phyloP scores from a whole-genome alignment of 306 rosid genomes.

The Inga leiocalycina region DNA sequence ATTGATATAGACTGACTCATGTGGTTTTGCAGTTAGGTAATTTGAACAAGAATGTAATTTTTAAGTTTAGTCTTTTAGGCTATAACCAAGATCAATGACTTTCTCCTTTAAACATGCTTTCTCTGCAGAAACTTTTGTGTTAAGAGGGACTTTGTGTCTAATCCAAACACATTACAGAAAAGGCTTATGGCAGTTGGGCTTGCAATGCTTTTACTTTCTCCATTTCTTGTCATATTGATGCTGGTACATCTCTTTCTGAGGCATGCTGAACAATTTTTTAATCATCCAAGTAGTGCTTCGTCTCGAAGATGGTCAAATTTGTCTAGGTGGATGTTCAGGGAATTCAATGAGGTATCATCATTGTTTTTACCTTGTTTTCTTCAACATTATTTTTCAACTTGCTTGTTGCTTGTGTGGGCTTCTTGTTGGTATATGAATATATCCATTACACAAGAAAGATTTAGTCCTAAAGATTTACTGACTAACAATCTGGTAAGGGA shows the following conservation, averaged over 20 bases:
- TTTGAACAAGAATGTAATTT: background rate
- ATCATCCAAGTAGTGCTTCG: slow-evolving; percentile 88
- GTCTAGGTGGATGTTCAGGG: slow-evolving; percentile 92
- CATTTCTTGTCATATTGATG: slow-evolving; percentile 97
- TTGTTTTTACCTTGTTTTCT: background rate
- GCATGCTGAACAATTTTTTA: slow-evolving; percentile 94
- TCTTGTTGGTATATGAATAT: background rate
- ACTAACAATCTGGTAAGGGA: background rate
- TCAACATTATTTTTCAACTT: background rate
- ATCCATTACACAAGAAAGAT: background rate
- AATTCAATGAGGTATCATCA: slow-evolving; percentile 79
- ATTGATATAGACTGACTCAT: background rate
- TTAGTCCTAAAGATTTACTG: slow-evolving; percentile 12
- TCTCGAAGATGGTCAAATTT: slow-evolving; percentile 96
- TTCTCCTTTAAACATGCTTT: slow-evolving; percentile 33
- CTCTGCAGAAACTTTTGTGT: slow-evolving; percentile 75
- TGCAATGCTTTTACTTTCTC: slow-evolving; percentile 89
- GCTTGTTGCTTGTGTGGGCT: background rate
- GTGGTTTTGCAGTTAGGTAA: slow-evolving; percentile 15
- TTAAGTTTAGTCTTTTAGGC: background rate
- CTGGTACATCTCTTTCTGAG: slow-evolving; percentile 88
- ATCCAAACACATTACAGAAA: slow-evolving; percentile 76
- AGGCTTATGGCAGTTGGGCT: slow-evolving; percentile 89
- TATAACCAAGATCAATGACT: slow-evolving; percentile 3
- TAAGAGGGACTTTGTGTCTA: slow-evolving; percentile 73